Evolutionary conservation across 2,329 filamentous ascomycete genomes (phyloP), one percentile per base, ranked within the genome.

Genomic region (Albophoma yamanashiensis): DNA sequence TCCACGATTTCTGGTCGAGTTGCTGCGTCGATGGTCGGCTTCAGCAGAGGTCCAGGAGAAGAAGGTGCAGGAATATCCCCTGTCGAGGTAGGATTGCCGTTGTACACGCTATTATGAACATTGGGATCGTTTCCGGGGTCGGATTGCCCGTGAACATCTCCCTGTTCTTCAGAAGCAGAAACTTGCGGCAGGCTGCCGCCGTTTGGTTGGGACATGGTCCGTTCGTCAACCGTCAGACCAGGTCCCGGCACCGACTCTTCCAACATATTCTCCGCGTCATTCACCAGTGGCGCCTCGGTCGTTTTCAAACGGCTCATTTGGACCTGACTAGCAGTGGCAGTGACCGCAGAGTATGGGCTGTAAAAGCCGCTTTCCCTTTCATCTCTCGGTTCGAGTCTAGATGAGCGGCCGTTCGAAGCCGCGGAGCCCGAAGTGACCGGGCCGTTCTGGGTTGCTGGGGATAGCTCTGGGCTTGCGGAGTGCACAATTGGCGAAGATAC

Each of bases 401-500:
- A 55, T 7, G 50, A 8, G 7, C 50, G 50, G 12, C 22, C 20
- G 50, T 34, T 20, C 31, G 22, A 36, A 14, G 50, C 11, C 15
- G 36, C 50, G 4, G 50, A 36, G 31, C 31, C 11, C 31, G 11
- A 36, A 11, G 31, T 7, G 2, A 22, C 4, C 4, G 31, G 20
- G 12, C 20, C 20, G 14, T 11, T 20, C 50, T 14, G 7, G 20
- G 15, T 31, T n/a, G 12, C 31, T 34, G 31, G 31, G 20, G 50
- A 55, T n/a, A 22, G 31, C 31, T 36, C 20, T 15, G 12, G 15
- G 6, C 31, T 38, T n/a, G 31, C 31, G 38, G 53, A 40, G 4
- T 3, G 4, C 20, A 59, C 47, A 52, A 60, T 64, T 27, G 67
- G 61, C 15, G 67, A 68, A 38, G 68, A 67, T 52, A 63, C 74